phyloP scores from a whole-genome alignment of 257 asterid genomes.

The Thymus mandschuricus region DNA sequence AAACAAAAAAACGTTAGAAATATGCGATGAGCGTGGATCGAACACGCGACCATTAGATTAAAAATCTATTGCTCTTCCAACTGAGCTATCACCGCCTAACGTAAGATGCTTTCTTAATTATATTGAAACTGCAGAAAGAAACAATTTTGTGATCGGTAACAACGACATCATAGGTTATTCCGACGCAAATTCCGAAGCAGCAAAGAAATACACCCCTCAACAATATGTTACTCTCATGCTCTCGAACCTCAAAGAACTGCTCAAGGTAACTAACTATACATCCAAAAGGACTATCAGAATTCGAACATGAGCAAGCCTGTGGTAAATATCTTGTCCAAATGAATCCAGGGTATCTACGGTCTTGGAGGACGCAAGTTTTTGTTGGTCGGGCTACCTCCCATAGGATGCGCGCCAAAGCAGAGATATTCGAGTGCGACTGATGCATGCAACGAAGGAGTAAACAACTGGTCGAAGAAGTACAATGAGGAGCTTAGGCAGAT shows the following conservation, averaged over 20 bases:
- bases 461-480: constrained; percentile 54
- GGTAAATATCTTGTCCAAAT: no score
- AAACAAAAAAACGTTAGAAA: no score
- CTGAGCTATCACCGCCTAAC: constrained; percentile 75
- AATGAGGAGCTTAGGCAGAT: constrained; percentile 48
- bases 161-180: constrained; percentile 68
- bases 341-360: constrained; percentile 45
- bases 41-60: constrained; percentile 89
- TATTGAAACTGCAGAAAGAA: constrained; percentile 29
- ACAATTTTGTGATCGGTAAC: constrained; percentile 71
- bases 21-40: constrained; percentile 33
- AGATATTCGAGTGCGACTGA: constrained; percentile 40
- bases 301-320: neutral
- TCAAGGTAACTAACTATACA: constrained; percentile 49
- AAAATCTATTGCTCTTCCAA: constrained; percentile 90
- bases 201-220: constrained; percentile 45
- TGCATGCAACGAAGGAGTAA: constrained; percentile 58
- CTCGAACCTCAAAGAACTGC: constrained; percentile 49
- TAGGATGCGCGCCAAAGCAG: constrained; percentile 73
- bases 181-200: constrained; percentile 19
- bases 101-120: no score
- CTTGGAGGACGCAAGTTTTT: constrained; percentile 71
- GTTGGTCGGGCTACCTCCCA: constrained; percentile 44
- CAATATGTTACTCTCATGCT: constrained; percentile 62
- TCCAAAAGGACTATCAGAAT: neutral